Percentiles rank a stretch among this genome's conserved stretches.
These are phyloP conservation scores for Aspergillus heteromorphus DNA, from an alignment of 495 filamentous ascomycete genomes.

Conservation along the genomic window DNA sequence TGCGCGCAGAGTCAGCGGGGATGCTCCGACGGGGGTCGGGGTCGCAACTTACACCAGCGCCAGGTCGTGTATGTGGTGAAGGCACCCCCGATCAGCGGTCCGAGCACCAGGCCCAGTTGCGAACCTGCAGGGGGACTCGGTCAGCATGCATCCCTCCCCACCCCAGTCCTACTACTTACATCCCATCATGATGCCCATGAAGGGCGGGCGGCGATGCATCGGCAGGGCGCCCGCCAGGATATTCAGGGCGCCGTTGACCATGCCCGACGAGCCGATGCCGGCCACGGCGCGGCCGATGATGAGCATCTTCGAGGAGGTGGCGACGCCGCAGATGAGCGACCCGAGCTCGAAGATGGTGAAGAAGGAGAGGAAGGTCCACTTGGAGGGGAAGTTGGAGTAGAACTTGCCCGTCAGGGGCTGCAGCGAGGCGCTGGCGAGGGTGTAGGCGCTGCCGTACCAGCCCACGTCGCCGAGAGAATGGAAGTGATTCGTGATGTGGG, in stretches of 20 bases:
- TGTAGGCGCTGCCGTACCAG: conserved; percentile 35
- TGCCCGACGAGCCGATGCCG: conserved; percentile 53
- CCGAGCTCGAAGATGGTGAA: conserved; percentile 59
- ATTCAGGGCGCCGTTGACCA: conserved; percentile 10
- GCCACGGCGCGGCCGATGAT: conserved; percentile 74
- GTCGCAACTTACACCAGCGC: conserved; percentile 55
- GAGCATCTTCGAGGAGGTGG: conserved; percentile 58
- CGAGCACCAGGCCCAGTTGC: conserved; percentile 26
- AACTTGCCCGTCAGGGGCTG: conserved; percentile 6
- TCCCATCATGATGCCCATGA: conserved; percentile 10
- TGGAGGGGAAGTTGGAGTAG: conserved; percentile 1
- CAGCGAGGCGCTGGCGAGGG: conserved; percentile 17
- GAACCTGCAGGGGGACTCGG: not conserved
- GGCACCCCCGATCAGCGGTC: conserved; percentile 47
- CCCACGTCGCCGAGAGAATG: conserved; percentile 29
- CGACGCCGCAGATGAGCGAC: conserved; percentile 64
- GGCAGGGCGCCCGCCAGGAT: not conserved
- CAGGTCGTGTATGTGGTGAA: conserved; percentile 48
- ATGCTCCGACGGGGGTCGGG: not conserved
- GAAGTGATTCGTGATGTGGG: conserved; percentile 25
- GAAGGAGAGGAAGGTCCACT: conserved; percentile 42
- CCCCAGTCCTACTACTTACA: not conserved
- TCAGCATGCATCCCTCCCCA: not conserved
- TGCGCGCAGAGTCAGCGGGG: not conserved
- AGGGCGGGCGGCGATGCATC: not conserved